Evolutionary conservation across 129 eudicot genomes (phyloP).

Genomic region (Flaveria robusta): DNA sequence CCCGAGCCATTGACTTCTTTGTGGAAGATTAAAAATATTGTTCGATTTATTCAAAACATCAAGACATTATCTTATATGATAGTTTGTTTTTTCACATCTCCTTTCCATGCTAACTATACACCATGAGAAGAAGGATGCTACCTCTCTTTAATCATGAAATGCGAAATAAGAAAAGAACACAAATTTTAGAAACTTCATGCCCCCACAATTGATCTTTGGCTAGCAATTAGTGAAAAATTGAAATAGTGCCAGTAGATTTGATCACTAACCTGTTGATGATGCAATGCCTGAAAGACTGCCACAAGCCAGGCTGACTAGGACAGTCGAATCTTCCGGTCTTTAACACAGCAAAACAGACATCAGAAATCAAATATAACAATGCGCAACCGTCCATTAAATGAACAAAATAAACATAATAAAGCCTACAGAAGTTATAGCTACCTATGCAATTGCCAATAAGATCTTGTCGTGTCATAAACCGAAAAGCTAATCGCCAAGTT

Average conservation of each 20-base stretch:
- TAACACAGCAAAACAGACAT: conserved; percentile 5
- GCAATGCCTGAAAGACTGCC: conserved; percentile 98
- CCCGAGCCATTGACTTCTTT: too few species aligned
- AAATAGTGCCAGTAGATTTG: conserved; percentile 1
- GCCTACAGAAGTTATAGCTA: not conserved
- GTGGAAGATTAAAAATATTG: too few species aligned
- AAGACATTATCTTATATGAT: too few species aligned
- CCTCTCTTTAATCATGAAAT: too few species aligned
- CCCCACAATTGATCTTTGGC: too few species aligned
- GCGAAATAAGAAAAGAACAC: too few species aligned
- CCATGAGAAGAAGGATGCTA: too few species aligned
- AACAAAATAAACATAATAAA: not conserved
- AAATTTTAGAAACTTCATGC: too few species aligned
- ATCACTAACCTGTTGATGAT: conserved; percentile 86
- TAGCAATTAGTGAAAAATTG: not conserved
- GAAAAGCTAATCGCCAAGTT: conserved; percentile 93
- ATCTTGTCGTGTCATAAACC: conserved; percentile 76
- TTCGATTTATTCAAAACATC: too few species aligned
- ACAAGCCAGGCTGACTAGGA: conserved; percentile 85
- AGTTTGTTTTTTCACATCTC: too few species aligned
- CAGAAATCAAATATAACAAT: not conserved
- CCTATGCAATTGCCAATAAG: conserved; percentile 81
- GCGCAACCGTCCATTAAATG: not conserved
- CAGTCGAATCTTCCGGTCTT: conserved; percentile 86
- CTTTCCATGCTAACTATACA: too few species aligned